These are phyloP conservation scores for Backusella sp. DNA, from an alignment of 192 early-diverging fungal genomes.

Conservation along the genomic window DNA sequence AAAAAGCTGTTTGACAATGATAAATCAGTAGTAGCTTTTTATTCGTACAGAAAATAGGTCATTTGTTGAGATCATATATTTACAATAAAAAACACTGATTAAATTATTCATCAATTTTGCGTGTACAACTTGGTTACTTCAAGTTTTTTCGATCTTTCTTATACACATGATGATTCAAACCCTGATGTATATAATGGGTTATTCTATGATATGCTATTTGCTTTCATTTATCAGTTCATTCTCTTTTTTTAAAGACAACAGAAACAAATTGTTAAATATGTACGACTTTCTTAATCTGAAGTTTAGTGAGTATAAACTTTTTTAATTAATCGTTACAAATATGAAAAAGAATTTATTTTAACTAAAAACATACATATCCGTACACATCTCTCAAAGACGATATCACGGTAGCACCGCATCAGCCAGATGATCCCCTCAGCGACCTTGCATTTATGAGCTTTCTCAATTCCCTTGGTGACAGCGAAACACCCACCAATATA, in stretches of 20 bases:
- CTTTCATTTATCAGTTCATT: too few relatives aligned
- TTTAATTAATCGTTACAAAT: background rate
- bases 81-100: background rate
- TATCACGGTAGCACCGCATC: background rate
- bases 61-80: background rate
- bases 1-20: background rate
- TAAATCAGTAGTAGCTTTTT: background rate
- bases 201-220: too few relatives aligned
- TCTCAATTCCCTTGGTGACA: background rate
- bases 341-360: background rate
- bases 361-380: background rate
- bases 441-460: conserved; percentile 8
- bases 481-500: background rate
- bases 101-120: background rate
- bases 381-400: background rate
- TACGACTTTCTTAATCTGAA: background rate
- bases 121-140: background rate
- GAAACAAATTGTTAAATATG: background rate
- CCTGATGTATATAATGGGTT: background rate
- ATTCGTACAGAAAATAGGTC: background rate
- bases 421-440: background rate
- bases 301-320: background rate
- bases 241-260: background rate
- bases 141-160: background rate
- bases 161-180: background rate